Percentiles rank a stretch among this genome's conserved stretches.
Evolutionary conservation across 1,284 basidiomycete species (phyloP).

Genomic region (Boletus albobrunnescens): DNA sequence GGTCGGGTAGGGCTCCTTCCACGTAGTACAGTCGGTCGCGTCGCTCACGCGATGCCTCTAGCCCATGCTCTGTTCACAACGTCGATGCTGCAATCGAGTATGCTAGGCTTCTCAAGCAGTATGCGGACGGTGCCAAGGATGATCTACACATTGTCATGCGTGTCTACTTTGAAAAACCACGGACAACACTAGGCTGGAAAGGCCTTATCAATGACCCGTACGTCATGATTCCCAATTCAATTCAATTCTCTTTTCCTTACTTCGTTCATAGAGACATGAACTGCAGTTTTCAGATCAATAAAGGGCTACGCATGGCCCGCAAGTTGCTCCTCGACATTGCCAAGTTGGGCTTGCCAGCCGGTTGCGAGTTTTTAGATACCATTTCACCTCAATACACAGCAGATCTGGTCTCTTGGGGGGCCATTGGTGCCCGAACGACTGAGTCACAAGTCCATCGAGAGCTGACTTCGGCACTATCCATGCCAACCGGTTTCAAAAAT

Average conservation of each 20-base stretch:
- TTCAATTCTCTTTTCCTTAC: not conserved
- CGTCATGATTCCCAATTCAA: not conserved
- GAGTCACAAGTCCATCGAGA: slow-evolving; percentile 96
- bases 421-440: slow-evolving; percentile 93
- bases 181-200: slow-evolving; percentile 98
- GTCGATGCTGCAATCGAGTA: slow-evolving; percentile 82
- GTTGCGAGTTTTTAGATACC: slow-evolving; percentile 87
- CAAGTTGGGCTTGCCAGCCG: slow-evolving; percentile 80
- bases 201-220: slow-evolving; percentile 92
- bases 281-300: slow-evolving; percentile 90
- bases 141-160: slow-evolving; percentile 96
- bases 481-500: slow-evolving; percentile 85
- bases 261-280: slow-evolving; percentile 56
- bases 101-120: slow-evolving; percentile 73
- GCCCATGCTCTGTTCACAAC: slow-evolving; percentile 92
- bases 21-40: not conserved
- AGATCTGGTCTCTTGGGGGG: slow-evolving; percentile 95
- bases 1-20: slow-evolving; percentile 50
- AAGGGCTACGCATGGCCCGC: slow-evolving; percentile 88
- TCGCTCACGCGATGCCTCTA: slow-evolving; percentile 31
- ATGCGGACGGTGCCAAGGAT: slow-evolving; percentile 76
- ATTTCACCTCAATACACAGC: slow-evolving; percentile 93
- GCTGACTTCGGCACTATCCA: slow-evolving; percentile 78
- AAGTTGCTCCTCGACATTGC: slow-evolving; percentile 85
- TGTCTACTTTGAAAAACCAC: slow-evolving; percentile 94